A percentile compares a stretch with the other conserved stretches of the same genome.
These are phyloP conservation scores for Oldenlandia corymbosa DNA, from an alignment of 257 asterid genomes.

Conservation along the genomic window DNA sequence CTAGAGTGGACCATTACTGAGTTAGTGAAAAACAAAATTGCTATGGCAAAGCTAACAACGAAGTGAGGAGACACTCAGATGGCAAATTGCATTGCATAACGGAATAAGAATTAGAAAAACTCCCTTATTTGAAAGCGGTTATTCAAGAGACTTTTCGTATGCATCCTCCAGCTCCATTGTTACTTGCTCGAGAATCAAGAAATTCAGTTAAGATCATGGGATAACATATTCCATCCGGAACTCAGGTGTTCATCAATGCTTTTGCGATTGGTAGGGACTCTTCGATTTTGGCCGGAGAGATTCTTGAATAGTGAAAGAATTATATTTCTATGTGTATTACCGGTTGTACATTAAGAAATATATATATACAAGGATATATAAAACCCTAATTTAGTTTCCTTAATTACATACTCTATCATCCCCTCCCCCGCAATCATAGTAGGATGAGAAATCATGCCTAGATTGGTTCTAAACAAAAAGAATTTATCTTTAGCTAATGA, in stretches of 20 bases:
- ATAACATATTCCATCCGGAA: neutral
- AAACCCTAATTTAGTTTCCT: too few relatives aligned
- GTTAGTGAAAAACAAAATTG: neutral
- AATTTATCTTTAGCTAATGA: too few relatives aligned
- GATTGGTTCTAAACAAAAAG: too few relatives aligned
- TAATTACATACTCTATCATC: too few relatives aligned
- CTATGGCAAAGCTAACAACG: neutral
- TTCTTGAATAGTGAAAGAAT: constrained; percentile 10
- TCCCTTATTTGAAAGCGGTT: neutral
- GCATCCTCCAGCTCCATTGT: constrained; percentile 5
- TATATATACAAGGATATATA: too few relatives aligned
- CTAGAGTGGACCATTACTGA: constrained; percentile 9
- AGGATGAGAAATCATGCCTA: too few relatives aligned
- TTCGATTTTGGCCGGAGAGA: neutral
- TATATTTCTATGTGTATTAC: too few relatives aligned
- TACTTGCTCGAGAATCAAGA: neutral
- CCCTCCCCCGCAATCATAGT: too few relatives aligned
- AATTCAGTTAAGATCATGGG: neutral
- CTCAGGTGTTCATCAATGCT: constrained; percentile 1
- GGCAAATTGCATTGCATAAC: neutral
- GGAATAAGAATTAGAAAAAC: neutral
- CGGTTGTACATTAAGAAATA: too few relatives aligned
- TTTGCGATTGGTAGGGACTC: constrained; percentile 5
- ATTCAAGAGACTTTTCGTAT: neutral
- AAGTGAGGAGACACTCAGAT: neutral